Conservation (phyloP, 2,329 filamentous ascomycete genomes). For the Cercospora sp. region DNA sequence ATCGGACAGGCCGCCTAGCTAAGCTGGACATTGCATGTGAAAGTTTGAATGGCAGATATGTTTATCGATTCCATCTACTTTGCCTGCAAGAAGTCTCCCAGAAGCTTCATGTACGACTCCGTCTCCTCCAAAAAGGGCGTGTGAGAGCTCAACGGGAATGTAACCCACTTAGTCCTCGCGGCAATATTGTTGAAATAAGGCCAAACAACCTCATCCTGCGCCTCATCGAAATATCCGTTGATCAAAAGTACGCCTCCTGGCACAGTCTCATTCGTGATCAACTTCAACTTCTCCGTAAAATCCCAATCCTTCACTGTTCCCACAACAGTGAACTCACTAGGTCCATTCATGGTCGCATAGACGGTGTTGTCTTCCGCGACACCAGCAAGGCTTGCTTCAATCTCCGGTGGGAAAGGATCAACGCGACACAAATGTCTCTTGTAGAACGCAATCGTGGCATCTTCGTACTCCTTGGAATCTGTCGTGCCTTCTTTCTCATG, state of each 20-base stretch:
- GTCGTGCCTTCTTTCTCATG: constrained; percentile 37
- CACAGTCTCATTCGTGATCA: constrained; percentile 42
- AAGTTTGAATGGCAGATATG: too few species aligned
- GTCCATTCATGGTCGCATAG: constrained; percentile 41
- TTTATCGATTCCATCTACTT: not conserved
- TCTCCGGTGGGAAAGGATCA: constrained; percentile 36
- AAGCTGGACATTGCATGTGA: not conserved
- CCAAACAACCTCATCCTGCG: constrained; percentile 39
- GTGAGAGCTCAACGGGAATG: constrained; percentile 39
- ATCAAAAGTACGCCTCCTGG: constrained; percentile 39
- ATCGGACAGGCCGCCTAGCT: not conserved
- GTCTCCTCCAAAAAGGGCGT: constrained; percentile 44
- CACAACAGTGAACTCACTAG: constrained; percentile 40
- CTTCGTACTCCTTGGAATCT: constrained; percentile 38
- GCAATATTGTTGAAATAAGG: constrained; percentile 43
- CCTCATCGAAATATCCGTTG: constrained; percentile 48
- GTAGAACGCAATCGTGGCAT: constrained; percentile 38
- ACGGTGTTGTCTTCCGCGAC: constrained; percentile 40
- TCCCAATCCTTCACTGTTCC: constrained; percentile 47
- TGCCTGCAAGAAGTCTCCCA: constrained; percentile 22
- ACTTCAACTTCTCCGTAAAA: constrained; percentile 39
- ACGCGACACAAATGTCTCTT: constrained; percentile 36
- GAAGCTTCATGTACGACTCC: constrained; percentile 40
- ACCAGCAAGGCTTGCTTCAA: constrained; percentile 22
- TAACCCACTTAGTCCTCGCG: constrained; percentile 46